phyloP scores from a whole-genome alignment of 2,329 filamentous ascomycete genomes.

The Fusarium brevicatenulatum region DNA sequence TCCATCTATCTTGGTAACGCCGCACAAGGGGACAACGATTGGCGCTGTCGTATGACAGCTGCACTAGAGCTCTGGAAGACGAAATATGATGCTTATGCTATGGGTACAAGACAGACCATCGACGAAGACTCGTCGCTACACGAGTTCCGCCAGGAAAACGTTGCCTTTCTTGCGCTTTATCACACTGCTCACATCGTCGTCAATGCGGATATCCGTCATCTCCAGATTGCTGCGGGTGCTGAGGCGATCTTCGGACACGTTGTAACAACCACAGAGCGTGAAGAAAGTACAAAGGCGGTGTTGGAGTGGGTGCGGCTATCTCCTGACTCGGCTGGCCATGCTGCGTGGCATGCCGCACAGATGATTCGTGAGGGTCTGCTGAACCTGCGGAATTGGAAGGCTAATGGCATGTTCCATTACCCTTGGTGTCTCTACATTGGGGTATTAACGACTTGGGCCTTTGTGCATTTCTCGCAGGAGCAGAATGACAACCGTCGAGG shows the following conservation, averaged over 20 bases:
- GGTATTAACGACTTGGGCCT: not conserved
- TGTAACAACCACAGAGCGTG: not conserved
- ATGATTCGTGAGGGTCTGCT: not conserved
- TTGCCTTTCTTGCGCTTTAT: not conserved
- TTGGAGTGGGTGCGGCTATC: fast-evolving
- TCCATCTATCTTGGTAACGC: not conserved
- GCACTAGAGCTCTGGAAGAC: not conserved
- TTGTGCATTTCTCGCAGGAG: not conserved
- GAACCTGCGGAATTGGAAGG: not conserved
- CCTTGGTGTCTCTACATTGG: not conserved
- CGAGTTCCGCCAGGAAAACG: not conserved
- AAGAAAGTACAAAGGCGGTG: not conserved
- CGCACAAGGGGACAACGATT: not conserved
- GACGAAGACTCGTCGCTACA: not conserved
- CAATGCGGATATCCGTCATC: not conserved
- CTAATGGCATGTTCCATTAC: not conserved
- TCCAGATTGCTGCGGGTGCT: not conserved
- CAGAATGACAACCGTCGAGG: fast-evolving
- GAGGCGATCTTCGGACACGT: not conserved
- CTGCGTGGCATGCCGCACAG: not conserved
- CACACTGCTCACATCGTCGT: not conserved
- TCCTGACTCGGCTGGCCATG: not conserved
- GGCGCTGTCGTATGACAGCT: not conserved
- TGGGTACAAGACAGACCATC: not conserved
- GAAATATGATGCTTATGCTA: not conserved